Percentiles rank a stretch among this genome's conserved stretches.
These are phyloP conservation scores for Neurospora sp. DNA, from an alignment of 495 filamentous ascomycete genomes.

Conservation along the genomic window DNA sequence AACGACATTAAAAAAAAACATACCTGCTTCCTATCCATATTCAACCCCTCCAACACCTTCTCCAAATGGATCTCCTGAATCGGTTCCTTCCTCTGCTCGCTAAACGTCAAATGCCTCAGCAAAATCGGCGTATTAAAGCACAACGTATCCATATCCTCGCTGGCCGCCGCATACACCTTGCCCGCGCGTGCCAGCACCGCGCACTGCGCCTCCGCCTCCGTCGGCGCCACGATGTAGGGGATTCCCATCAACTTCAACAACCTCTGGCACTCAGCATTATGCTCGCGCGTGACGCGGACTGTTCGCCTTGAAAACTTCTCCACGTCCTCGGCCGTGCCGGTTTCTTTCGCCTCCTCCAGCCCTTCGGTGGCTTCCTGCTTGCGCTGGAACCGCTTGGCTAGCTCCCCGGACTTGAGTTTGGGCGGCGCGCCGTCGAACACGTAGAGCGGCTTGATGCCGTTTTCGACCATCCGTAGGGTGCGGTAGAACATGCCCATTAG, in stretches of 20 bases:
- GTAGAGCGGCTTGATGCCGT: constrained; percentile 96
- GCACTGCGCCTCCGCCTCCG: constrained; percentile 95
- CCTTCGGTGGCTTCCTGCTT: constrained; percentile 82
- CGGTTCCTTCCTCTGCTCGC: constrained; percentile 92
- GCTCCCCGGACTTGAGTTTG: constrained; percentile 91
- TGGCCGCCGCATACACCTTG: constrained; percentile 93
- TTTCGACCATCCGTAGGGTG: constrained; percentile 94
- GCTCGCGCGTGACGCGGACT: constrained; percentile 89
- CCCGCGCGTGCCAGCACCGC: constrained; percentile 82
- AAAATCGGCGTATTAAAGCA: constrained; percentile 91
- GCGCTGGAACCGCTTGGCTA: constrained; percentile 86
- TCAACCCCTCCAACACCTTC: constrained; percentile 71
- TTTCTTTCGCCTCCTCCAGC: constrained; percentile 92
- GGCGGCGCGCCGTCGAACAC: constrained; percentile 96
- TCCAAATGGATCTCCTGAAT: constrained; percentile 90
- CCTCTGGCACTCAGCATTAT: constrained; percentile 88
- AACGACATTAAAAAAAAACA: neutral
- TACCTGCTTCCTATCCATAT: constrained; percentile 79
- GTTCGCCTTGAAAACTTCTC: constrained; percentile 96
- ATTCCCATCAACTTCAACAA: constrained; percentile 91
- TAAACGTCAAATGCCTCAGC: constrained; percentile 87
- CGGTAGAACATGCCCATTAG: constrained; percentile 99
- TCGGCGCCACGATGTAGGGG: constrained; percentile 88
- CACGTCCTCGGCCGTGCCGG: constrained; percentile 89
- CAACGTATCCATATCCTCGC: constrained; percentile 98